Base-by-base conservation (phyloP, 1,139 yeast species). In the Hemisphaericaspora xylanilytica region DNA sequence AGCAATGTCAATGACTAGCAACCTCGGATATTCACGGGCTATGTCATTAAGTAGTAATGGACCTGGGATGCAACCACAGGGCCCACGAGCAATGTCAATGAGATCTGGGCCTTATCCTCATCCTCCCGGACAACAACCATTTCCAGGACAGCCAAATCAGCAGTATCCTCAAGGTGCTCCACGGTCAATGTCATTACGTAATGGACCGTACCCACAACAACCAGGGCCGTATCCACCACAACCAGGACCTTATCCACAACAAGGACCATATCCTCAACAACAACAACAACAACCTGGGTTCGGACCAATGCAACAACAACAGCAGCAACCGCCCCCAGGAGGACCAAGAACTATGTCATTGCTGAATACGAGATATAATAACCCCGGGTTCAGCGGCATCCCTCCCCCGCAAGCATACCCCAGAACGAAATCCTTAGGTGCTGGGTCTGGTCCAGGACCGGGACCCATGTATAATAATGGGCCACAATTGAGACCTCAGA, bases 321-420 rank as follows among this genome's bases (percentile, higher is more conserved):
- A 31, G 4, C 38, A 28, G 20, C 29, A 11, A 17, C 17, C 28
- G 25, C 36, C 21, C 8, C 21, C 21, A 20, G 21, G 30, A 25
- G 58, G 49, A 3, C 59, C 62, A 9, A 43, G 63, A 33, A 46
- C 65, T 2, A 62, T 60, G 63, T 58, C 65, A 4, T 49, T 63
- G 30, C 57, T 50, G 37, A 48, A 46, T 29, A 39, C 16, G 33
- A 41, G 27, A 40, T 42, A 22, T 44, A 44, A n/a, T 27, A 25
- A 14, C 12, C 17, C 16, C 26, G 34, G 14, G 13, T 18, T n/a
- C 36, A 33, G 30, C 30, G 33, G 28, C 29, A 38, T 40, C 33
- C 41, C 43, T n/a, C 46, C 35, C 25, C 33, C 39, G 17, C 45
- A 38, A 28, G 35, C 28, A 9, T 45, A 44, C 29, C 40, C 47